Percentiles rank a stretch among this genome's conserved stretches.
Evolutionary conservation across 768 basidiomycete species (phyloP).

Genomic region (Fomitopsis pulvina): DNA sequence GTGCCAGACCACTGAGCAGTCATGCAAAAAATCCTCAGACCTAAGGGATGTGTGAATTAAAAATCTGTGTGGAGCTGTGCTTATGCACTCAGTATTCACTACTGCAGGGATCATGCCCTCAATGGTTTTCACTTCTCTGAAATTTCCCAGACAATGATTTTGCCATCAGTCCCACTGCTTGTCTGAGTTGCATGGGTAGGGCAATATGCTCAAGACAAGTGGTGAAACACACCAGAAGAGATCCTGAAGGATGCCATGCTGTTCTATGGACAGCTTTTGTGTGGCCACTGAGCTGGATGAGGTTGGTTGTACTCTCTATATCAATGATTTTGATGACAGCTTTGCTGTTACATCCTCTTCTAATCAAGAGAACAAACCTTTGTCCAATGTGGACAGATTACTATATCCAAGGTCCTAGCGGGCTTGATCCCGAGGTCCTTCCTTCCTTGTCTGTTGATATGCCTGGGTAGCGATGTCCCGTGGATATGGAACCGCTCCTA

Average conservation of each 20-base stretch:
- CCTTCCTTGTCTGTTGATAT: too few species aligned
- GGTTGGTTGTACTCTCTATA: slow-evolving; percentile 58
- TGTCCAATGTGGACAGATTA: too few species aligned
- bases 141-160: slow-evolving; percentile 80
- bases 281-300: slow-evolving; percentile 65
- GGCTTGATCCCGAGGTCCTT: too few species aligned
- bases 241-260: slow-evolving; percentile 88
- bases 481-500: slow-evolving; percentile 25
- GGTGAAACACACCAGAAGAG: slow-evolving; percentile 52
- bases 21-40: slow-evolving; percentile 55
- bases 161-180: slow-evolving; percentile 80
- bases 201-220: background rate
- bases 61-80: background rate
- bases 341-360: too few species aligned
- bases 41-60: slow-evolving; percentile 28
- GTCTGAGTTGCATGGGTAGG: slow-evolving; percentile 43
- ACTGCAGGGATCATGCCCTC: slow-evolving; percentile 73
- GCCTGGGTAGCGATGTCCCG: too few species aligned
- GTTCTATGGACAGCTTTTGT: slow-evolving; percentile 70
- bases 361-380: too few species aligned
- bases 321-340: slow-evolving; percentile 70
- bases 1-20: slow-evolving; percentile 89
- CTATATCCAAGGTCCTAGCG: too few species aligned
- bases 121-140: slow-evolving; percentile 59
- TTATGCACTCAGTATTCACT: slow-evolving; percentile 57